Evolutionary conservation across 495 filamentous ascomycete genomes (phyloP), one percentile per base, ranked within the genome.

Genomic region (Umbilicaria muhlenbergii): DNA sequence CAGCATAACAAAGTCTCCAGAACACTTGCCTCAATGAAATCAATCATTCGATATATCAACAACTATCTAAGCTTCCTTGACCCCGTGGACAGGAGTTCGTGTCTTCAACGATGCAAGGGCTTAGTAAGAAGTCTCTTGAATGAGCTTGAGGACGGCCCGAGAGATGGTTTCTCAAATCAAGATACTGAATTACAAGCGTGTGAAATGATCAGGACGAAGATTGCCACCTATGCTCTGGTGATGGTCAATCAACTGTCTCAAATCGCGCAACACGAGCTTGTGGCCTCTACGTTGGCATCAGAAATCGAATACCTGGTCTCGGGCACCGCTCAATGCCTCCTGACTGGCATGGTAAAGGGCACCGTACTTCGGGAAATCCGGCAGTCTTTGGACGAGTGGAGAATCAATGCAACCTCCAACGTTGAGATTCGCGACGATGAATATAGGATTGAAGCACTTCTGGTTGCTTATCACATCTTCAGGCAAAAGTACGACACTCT

Each of bases 351-450:
- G 39, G 43, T 62, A 47, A 40, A 41, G 38, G 42, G 54, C 32
- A 12, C 40, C 18, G 75, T 73, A 1, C 52, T 78, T 11, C 55
- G 62, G 14, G 61, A 63, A 13, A 55, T 93, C 17, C 68, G 66
- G 15, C 54, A 56, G n/a, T 62, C 85, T n/a, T 75, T 85, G 43
- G 68, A 77, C 16, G 68, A 78, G 16, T 70, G 79, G 36, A 73
- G 78, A 46, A 61, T 56, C 5, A 51, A 60, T 24, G 53, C 68
- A 3, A 59, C 62, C 34, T 65, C 75, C 15, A 84, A 89, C 42
- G 67, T 59, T 33, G 86, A 83, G 0, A 80, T 94, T 42, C 67
- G 67, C 18, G 64, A 71, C 12, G 66, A 77, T 11, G 65, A 75
- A 19, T 62, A 66, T 37, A 46, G 66, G 2, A 65, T 77, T 19